Percentiles rank a stretch among this genome's conserved stretches.
Evolutionary conservation across 257 asterid genomes (phyloP).

Genomic region (Agastache rugosa): DNA sequence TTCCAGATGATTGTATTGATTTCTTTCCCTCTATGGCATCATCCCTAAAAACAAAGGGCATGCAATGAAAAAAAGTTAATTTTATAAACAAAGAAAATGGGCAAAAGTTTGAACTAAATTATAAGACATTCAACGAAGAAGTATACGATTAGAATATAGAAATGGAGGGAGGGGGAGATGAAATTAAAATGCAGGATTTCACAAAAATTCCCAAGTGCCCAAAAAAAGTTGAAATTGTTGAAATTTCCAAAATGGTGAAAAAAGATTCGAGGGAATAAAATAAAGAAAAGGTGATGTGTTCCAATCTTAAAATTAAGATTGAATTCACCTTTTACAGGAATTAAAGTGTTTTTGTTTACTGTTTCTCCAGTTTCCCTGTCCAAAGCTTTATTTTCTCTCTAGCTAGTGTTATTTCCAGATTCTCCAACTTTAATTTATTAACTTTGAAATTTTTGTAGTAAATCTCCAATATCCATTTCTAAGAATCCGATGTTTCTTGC

Average conservation of each 20-base stretch:
- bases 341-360: constrained; percentile 46
- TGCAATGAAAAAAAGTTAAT: neutral
- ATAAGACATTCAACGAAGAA: no score
- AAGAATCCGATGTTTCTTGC: constrained; percentile 26
- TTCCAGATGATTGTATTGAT: constrained; percentile 42
- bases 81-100: no score
- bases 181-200: constrained; percentile 17
- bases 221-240: constrained; percentile 31
- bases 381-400: constrained; percentile 36
- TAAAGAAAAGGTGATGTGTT: constrained; percentile 49
- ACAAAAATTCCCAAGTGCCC: constrained; percentile 17
- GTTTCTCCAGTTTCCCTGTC: constrained; percentile 31
- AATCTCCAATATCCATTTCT: neutral
- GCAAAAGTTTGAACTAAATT: neutral
- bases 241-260: constrained; percentile 48
- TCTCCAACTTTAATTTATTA: constrained; percentile 19
- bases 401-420: constrained; percentile 31
- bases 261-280: constrained; percentile 55
- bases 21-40: constrained; percentile 24
- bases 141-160: neutral
- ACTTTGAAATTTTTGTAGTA: neutral
- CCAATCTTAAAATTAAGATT: constrained; percentile 49
- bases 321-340: constrained; percentile 51
- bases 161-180: neutral
- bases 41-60: neutral